Percentiles rank a stretch among this genome's conserved stretches.
Evolutionary conservation across 148 eudicot genomes (phyloP).

Genomic region (Beta vulgaris): DNA sequence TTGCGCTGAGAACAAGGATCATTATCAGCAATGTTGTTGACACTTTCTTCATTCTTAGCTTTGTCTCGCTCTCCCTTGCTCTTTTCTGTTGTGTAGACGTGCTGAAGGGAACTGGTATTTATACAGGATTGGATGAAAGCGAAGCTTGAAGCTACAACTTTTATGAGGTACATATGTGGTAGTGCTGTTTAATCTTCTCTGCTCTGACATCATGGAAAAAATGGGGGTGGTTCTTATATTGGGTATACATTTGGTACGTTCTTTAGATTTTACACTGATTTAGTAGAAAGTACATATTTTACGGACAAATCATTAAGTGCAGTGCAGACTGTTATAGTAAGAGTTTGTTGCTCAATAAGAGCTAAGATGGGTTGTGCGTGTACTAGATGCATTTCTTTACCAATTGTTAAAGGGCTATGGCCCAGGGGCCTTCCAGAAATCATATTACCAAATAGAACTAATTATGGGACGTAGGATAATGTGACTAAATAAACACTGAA

Average conservation of each 20-base stretch:
- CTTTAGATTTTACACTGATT: not conserved
- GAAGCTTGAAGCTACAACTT: not conserved
- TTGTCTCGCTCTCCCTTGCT: not conserved
- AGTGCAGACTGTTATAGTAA: not conserved
- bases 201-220: not conserved
- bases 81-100: not conserved
- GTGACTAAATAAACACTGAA: too few species aligned
- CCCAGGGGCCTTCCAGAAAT: too few species aligned
- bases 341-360: not conserved
- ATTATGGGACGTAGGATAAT: too few species aligned
- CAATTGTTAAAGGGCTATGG: too few species aligned
- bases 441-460: too few species aligned
- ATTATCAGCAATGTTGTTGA: not conserved
- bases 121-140: not conserved
- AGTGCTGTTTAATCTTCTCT: constrained; percentile 6
- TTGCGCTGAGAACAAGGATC: not conserved
- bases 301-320: not conserved
- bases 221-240: constrained; percentile 1
- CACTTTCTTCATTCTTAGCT: not conserved
- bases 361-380: not conserved
- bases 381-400: not conserved
- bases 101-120: not conserved
- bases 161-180: not conserved
- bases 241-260: not conserved
- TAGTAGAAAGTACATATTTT: too few species aligned